These are phyloP conservation scores for Trichothecium roseum DNA, from an alignment of 2,329 filamentous ascomycete genomes.

Conservation along the genomic window DNA sequence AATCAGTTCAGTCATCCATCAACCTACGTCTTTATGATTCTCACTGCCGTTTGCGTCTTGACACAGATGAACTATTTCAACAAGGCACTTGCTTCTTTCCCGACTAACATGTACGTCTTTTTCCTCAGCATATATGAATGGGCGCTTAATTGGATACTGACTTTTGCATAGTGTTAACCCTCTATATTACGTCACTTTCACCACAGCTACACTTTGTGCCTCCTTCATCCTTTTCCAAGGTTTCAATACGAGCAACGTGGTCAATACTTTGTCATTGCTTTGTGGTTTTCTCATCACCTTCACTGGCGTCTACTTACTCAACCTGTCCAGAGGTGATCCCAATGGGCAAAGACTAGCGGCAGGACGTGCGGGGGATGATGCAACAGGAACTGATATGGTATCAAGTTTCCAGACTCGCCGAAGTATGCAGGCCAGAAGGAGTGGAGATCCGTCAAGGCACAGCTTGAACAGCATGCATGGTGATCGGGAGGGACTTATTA, in stretches of 20 bases:
- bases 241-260: conserved; percentile 87
- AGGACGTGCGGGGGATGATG: conserved; percentile 55
- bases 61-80: conserved; percentile 99
- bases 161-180: conserved; percentile 65
- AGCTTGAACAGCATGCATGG: conserved; percentile 54
- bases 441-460: conserved; percentile 52
- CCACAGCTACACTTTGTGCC: conserved; percentile 83
- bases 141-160: conserved; percentile 6
- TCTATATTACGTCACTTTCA: conserved; percentile 96
- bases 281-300: conserved; percentile 94
- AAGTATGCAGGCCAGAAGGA: conserved; percentile 85
- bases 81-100: conserved; percentile 93
- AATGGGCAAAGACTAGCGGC: conserved; percentile 61
- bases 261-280: conserved; percentile 86
- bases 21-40: conserved; percentile 94
- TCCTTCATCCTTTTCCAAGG: conserved; percentile 94
- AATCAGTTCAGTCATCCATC: conserved; percentile 94
- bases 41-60: conserved; percentile 85
- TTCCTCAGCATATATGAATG: background rate
- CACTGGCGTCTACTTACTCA: conserved; percentile 88
- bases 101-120: conserved; percentile 78
- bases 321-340: conserved; percentile 87
- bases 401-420: conserved; percentile 81
- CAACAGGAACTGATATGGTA: conserved; percentile 83
- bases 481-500: conserved; percentile 76